These are phyloP conservation scores for Penicillium frequentans DNA, from an alignment of 2,329 filamentous ascomycete species.

Conservation along the genomic window DNA sequence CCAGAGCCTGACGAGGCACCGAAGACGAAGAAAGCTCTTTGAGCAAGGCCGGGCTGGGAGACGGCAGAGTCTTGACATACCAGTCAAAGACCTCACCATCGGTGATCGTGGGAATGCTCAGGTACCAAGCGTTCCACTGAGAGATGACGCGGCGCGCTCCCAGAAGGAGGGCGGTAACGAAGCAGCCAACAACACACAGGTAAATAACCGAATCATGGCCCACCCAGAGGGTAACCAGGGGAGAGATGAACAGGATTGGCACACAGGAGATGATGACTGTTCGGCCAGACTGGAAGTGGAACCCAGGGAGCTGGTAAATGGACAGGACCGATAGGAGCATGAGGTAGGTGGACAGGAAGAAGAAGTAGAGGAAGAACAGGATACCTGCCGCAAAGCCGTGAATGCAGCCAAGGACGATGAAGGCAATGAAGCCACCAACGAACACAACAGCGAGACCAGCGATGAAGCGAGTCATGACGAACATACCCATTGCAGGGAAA, in stretches of 20 bases:
- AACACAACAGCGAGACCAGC: neutral
- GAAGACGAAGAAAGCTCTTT: neutral
- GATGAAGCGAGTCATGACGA: slow-evolving; percentile 3
- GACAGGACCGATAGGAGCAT: slow-evolving; percentile 1
- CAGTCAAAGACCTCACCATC: neutral
- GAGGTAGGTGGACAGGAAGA: slow-evolving; percentile 2
- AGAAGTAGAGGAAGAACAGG: slow-evolving; percentile 4
- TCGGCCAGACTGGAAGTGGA: slow-evolving; percentile 3
- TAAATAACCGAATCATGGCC: slow-evolving; percentile 2
- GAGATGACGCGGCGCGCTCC: neutral
- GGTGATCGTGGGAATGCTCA: neutral
- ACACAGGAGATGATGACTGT: slow-evolving; percentile 1
- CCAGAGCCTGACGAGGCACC: neutral
- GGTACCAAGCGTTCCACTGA: slow-evolving; percentile 1
- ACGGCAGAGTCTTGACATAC: neutral
- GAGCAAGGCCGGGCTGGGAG: neutral
- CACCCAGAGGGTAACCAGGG: neutral
- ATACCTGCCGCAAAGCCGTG: slow-evolving; percentile 1
- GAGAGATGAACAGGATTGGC: slow-evolving; percentile 2
- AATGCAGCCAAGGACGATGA: slow-evolving; percentile 1
- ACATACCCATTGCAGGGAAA: slow-evolving; percentile 4
- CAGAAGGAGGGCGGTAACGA: neutral
- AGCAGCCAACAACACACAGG: neutral
- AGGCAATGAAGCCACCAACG: slow-evolving; percentile 1
- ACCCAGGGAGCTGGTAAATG: slow-evolving; percentile 1